A percentile compares a stretch with the other conserved stretches of the same genome.
Conservation (phyloP, 176 grass and related monocot genomes). For the Aegilops bicornis region DNA sequence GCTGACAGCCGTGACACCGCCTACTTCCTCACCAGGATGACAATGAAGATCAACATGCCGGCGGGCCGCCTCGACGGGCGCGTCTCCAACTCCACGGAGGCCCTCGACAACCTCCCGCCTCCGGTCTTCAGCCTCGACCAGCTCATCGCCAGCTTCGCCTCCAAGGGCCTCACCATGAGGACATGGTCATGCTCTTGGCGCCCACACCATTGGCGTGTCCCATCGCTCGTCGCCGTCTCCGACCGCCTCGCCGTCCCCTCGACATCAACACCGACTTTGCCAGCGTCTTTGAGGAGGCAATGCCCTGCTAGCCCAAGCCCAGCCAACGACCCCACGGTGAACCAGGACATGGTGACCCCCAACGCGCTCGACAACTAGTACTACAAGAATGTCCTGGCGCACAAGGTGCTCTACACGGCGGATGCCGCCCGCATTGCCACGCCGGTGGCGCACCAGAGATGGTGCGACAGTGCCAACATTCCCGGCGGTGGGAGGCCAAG, state of each 20-base stretch:
- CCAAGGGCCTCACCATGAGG: background rate
- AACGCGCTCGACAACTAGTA: background rate
- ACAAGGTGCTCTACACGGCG: background rate
- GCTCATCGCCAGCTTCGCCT: background rate
- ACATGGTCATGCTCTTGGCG: background rate
- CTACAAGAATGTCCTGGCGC: background rate
- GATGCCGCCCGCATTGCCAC: background rate
- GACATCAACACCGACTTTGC: background rate
- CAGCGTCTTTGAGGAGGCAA: background rate
- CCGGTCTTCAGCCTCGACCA: background rate
- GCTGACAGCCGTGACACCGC: no score
- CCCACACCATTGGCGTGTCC: background rate
- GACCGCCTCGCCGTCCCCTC: background rate
- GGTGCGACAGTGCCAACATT: background rate
- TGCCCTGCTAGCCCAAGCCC: background rate
- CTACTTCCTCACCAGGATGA: no score
- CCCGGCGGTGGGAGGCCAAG: background rate
- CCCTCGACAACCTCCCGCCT: background rate
- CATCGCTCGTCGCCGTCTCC: background rate
- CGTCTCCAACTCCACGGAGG: no score
- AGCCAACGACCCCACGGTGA: background rate
- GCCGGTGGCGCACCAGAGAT: background rate
- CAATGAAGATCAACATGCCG: no score
- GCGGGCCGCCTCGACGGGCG: no score
- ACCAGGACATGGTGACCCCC: background rate